A percentile compares a stretch with the other conserved stretches of the same genome.
phyloP scores from a whole-genome alignment of 139 green algal genomes.

The Picochlorum sp. region DNA sequence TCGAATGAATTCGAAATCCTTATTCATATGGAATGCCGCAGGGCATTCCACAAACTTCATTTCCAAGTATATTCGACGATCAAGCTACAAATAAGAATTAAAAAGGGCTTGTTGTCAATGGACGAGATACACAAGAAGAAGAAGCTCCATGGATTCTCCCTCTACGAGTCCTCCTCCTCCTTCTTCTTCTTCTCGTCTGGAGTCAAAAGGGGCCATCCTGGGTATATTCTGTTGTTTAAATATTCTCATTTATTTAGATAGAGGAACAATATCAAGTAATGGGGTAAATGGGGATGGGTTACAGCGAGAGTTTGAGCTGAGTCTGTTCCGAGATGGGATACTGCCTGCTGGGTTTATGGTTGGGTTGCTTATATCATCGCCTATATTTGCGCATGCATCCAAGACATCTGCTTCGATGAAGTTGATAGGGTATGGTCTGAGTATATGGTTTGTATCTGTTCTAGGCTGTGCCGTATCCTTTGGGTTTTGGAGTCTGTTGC shows the following conservation, averaged over 20 bases:
- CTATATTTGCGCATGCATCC: slow-evolving; percentile 76
- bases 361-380: slow-evolving; percentile 79
- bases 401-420: slow-evolving; percentile 53
- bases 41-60: no score
- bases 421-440: slow-evolving; percentile 80
- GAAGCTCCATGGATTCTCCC: no score
- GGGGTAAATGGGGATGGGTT: slow-evolving; percentile 70
- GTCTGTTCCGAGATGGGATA: slow-evolving; percentile 76
- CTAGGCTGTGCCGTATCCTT: slow-evolving; percentile 54
- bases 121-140: no score
- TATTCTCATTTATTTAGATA: slow-evolving; percentile 85
- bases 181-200: no score
- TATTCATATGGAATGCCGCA: not conserved
- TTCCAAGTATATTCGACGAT: no score
- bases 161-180: no score
- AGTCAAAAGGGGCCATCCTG: no score
- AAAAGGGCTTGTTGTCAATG: no score
- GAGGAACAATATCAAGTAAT: slow-evolving; percentile 85
- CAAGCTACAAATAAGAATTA: no score
- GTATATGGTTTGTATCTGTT: slow-evolving; percentile 67
- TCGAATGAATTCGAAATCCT: not conserved
- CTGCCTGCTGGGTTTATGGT: slow-evolving; percentile 89
- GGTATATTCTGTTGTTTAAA: slow-evolving; percentile 64
- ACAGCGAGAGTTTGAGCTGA: slow-evolving; percentile 73
- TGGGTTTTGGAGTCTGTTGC: slow-evolving; percentile 51